Evolutionary conservation across 345 rosid species (phyloP).

Genomic region (Bruguiera parviflora): DNA sequence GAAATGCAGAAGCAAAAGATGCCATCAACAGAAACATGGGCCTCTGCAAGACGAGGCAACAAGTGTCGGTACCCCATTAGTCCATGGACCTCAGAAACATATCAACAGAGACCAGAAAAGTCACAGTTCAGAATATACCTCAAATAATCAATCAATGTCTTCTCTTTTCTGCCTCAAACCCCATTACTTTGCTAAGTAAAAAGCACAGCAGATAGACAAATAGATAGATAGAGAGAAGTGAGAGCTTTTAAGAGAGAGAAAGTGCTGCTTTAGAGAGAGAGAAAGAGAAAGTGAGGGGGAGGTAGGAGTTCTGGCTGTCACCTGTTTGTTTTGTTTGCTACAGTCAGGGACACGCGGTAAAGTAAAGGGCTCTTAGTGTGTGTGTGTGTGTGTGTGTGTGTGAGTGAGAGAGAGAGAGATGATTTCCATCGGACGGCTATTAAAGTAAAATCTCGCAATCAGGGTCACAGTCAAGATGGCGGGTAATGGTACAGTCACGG

Average conservation of each 20-base stretch:
- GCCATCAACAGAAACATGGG: constrained; percentile 12
- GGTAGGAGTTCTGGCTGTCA: not conserved
- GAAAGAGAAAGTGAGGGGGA: constrained; percentile 6
- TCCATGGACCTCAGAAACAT: constrained; percentile 2
- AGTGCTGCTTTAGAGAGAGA: constrained; percentile 11
- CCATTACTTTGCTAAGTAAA: constrained; percentile 1
- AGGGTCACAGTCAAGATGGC: constrained; percentile 31
- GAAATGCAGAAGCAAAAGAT: constrained; percentile 23
- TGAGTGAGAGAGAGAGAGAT: constrained; percentile 10
- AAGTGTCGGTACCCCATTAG: constrained; percentile 33
- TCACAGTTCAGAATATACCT: not conserved
- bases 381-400: not conserved
- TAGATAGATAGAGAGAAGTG: not conserved
- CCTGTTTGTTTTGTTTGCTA: not conserved
- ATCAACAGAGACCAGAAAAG: not conserved
- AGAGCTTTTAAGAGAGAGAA: not conserved
- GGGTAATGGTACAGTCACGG: constrained; percentile 32
- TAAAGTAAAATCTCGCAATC: constrained; percentile 2
- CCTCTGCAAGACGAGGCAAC: not conserved
- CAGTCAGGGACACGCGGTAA: not conserved
- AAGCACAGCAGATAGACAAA: not conserved
- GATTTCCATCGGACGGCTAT: constrained; percentile 43
- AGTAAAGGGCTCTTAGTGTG: not conserved
- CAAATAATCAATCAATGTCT: constrained; percentile 10
- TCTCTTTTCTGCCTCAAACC: constrained; percentile 6